Evolutionary conservation across 202 grass and related monocot genomes (phyloP).

Genomic region (Elaeis oleifera): DNA sequence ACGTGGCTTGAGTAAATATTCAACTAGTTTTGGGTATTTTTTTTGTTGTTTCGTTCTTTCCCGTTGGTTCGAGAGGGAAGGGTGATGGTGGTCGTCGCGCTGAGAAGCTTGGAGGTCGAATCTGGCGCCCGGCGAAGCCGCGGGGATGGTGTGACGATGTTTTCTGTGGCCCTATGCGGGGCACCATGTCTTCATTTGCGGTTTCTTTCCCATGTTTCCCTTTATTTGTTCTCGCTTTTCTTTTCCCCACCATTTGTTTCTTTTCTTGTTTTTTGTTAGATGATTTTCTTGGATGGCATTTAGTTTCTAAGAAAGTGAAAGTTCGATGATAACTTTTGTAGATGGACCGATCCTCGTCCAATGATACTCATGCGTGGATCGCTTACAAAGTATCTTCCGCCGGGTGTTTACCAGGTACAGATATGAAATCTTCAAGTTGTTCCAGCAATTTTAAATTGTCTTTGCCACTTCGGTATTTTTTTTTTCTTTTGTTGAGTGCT

Average conservation of each 20-base stretch:
- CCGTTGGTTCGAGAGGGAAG: too few relatives aligned
- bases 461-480: background rate
- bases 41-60: too few relatives aligned
- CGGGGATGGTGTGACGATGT: conserved; percentile 45
- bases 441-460: background rate
- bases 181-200: conserved; percentile 32
- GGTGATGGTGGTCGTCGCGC: too few relatives aligned
- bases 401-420: conserved; percentile 50
- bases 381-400: conserved; percentile 42
- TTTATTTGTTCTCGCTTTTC: background rate
- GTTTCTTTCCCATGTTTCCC: conserved; percentile 39
- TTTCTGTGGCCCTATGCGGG: conserved; percentile 46
- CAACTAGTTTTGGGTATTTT: too few relatives aligned
- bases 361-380: conserved; percentile 29
- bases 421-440: conserved; percentile 8
- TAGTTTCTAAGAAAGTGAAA: background rate
- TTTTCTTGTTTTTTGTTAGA: background rate
- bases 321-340: conserved; percentile 6
- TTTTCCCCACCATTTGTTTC: too few relatives aligned
- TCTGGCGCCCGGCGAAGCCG: background rate
- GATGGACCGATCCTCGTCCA: conserved; percentile 37
- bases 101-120: background rate
- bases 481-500: background rate
- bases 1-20: too few relatives aligned
- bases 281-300: background rate